These are phyloP conservation scores for Boletus insuetus DNA, from an alignment of 768 basidiomycete genomes.

Conservation along the genomic window DNA sequence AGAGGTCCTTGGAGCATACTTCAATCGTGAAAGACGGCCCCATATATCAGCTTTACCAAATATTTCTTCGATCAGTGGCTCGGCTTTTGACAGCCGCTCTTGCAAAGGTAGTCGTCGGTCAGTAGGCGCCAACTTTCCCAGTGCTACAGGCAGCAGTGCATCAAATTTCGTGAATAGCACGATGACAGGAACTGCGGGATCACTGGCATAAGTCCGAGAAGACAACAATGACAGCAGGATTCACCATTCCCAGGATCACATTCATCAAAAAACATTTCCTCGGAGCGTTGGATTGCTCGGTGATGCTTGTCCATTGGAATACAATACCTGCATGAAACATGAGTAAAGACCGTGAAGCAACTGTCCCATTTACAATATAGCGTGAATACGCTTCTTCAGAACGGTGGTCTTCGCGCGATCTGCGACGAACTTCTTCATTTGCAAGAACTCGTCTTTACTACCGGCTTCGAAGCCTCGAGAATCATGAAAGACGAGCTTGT, in stretches of 20 bases:
- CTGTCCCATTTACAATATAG: not conserved
- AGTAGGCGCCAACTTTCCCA: too few relatives aligned
- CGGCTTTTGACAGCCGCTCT: not conserved
- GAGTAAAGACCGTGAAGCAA: not conserved
- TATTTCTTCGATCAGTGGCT: not conserved
- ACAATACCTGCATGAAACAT: not conserved
- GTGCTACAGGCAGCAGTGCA: not conserved
- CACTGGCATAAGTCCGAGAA: not conserved
- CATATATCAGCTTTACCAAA: not conserved
- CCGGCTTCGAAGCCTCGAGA: not conserved
- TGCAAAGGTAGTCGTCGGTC: not conserved
- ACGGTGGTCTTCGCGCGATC: not conserved
- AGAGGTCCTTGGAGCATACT: not conserved
- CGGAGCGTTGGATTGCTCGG: not conserved
- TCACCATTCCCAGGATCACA: not conserved
- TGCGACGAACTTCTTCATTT: not conserved
- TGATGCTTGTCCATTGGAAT: not conserved
- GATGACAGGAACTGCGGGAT: not conserved
- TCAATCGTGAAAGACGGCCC: not conserved
- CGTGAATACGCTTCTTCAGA: not conserved
- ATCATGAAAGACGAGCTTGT: not conserved
- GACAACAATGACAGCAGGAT: not conserved
- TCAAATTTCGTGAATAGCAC: not conserved
- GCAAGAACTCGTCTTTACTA: not conserved
- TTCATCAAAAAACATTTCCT: not conserved